phyloP scores from a whole-genome alignment of 768 basidiomycete genomes.

The Xanthoconium purpureum region DNA sequence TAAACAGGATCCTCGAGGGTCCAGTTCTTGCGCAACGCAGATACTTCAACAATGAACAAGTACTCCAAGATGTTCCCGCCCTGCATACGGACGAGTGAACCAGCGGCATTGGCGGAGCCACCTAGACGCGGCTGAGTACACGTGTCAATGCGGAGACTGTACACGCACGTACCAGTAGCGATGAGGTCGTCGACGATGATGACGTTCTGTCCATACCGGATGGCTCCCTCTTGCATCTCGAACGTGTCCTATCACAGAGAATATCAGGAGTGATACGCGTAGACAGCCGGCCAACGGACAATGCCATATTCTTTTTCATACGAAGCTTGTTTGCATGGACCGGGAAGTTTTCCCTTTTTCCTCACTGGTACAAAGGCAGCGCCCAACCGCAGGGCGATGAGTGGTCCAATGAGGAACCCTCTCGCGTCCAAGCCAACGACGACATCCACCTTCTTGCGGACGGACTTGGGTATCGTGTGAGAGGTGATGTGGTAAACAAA shows the following conservation, averaged over 20 bases:
- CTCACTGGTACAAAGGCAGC: slow-evolving; percentile 96
- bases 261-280: slow-evolving; percentile 1
- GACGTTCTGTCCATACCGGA: slow-evolving; percentile 78
- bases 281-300: slow-evolving; percentile 42
- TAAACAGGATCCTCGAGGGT: slow-evolving; percentile 73
- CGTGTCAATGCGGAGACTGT: not conserved
- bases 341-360: slow-evolving; percentile 94
- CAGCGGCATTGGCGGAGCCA: slow-evolving; percentile 91
- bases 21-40: slow-evolving; percentile 75
- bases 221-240: slow-evolving; percentile 89
- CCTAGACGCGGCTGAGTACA: slow-evolving; percentile 43
- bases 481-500: slow-evolving; percentile 83
- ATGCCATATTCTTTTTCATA: slow-evolving; percentile 93
- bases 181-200: slow-evolving; percentile 93
- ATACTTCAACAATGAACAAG: slow-evolving; percentile 86
- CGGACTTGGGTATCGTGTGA: slow-evolving; percentile 59
- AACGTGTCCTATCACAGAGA: slow-evolving; percentile 71
- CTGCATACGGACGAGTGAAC: slow-evolving; percentile 77
- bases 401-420: slow-evolving; percentile 92
- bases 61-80: slow-evolving; percentile 89
- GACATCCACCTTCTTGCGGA: slow-evolving; percentile 76
- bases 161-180: slow-evolving; percentile 71
- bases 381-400: slow-evolving; percentile 84
- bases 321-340: slow-evolving; percentile 64
- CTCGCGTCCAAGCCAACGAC: slow-evolving; percentile 95